Conservation (phyloP, 331 rosid species). For the Cydonia oblonga region DNA sequence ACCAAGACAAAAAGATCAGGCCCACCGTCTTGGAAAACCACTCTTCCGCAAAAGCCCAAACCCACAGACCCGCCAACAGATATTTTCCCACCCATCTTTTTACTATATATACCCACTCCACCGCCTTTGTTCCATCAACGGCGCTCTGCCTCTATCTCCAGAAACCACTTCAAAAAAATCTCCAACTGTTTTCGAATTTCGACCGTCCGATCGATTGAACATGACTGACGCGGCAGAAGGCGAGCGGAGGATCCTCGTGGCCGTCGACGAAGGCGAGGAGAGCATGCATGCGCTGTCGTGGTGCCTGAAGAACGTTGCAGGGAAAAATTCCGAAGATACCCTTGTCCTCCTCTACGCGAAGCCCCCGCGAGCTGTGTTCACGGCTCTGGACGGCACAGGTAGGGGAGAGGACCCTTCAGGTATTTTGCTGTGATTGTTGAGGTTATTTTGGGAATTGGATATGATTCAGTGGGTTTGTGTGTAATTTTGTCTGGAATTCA, state of each 20-base stretch:
- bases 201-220: neutral
- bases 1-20: neutral
- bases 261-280: constrained; percentile 84
- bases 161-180: neutral
- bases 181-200: neutral
- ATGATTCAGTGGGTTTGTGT: neutral
- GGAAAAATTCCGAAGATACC: constrained; percentile 47
- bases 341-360: constrained; percentile 57
- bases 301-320: constrained; percentile 52
- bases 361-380: constrained; percentile 34
- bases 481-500: constrained; percentile 5
- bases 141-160: no score
- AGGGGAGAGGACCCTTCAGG: neutral
- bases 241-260: constrained; percentile 62
- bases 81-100: neutral
- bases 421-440: neutral
- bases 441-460: neutral
- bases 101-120: constrained; percentile 3
- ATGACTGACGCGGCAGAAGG: constrained; percentile 34
- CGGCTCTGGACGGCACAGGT: constrained; percentile 74
- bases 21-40: neutral
- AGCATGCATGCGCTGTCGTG: constrained; percentile 77
- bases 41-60: neutral
- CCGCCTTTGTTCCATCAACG: neutral
- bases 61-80: constrained; percentile 33